These are phyloP conservation scores for Colletotrichum kahawae DNA, from an alignment of 2,329 filamentous ascomycete species.

Conservation along the genomic window DNA sequence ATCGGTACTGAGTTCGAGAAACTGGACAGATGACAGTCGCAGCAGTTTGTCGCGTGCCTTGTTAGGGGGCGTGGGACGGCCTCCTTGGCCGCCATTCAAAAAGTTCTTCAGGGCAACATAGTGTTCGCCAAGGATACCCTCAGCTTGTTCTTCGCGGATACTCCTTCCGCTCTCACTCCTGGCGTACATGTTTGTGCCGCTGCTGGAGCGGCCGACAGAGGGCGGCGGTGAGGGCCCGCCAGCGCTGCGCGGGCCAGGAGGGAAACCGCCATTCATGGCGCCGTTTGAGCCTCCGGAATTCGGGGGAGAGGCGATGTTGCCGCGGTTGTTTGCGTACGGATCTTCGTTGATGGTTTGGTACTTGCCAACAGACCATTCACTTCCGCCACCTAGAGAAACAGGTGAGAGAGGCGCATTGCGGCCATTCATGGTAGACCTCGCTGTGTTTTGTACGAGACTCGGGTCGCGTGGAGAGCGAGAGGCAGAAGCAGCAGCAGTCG, in stretches of 20 bases:
- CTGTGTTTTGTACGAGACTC: background rate
- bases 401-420: constrained; percentile 81
- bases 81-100: constrained; percentile 78
- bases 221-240: constrained; percentile 83
- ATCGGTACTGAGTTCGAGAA: constrained; percentile 96
- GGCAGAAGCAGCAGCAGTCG: constrained; percentile 26
- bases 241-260: constrained; percentile 59
- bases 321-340: constrained; percentile 58
- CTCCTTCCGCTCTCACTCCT: constrained; percentile 70
- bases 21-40: constrained; percentile 87
- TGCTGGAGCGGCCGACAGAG: constrained; percentile 85
- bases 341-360: constrained; percentile 64
- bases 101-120: constrained; percentile 81
- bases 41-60: constrained; percentile 94
- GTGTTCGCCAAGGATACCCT: constrained; percentile 75
- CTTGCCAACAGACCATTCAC: constrained; percentile 79
- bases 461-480: constrained; percentile 23
- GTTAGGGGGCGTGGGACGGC: constrained; percentile 77
- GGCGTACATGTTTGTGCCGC: constrained; percentile 74
- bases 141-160: constrained; percentile 63
- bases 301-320: constrained; percentile 71
- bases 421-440: constrained; percentile 65
- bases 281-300: constrained; percentile 67
- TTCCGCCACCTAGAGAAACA: constrained; percentile 81
- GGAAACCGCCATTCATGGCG: constrained; percentile 63